Conservation (phyloP, 352 stramenopile species). For the Globisporangium perplexum region DNA sequence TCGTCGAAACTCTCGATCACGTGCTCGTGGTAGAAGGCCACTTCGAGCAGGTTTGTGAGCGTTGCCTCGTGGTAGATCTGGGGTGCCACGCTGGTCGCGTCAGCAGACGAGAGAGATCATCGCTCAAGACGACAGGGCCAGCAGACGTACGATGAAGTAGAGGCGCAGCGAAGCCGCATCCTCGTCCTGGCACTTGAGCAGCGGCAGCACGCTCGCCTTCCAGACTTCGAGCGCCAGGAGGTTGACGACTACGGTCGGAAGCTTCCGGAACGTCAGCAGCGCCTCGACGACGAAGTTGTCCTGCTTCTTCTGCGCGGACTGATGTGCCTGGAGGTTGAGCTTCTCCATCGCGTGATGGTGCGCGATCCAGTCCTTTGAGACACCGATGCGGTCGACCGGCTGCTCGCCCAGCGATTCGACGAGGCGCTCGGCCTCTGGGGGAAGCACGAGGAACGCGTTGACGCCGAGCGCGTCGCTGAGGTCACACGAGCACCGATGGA, state of each 20-base stretch:
- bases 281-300: conserved; percentile 94
- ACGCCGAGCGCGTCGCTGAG: conserved; percentile 6
- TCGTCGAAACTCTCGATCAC: conserved; percentile 84
- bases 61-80: conserved; percentile 89
- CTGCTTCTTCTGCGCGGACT: conserved; percentile 84
- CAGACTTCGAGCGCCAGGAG: conserved; percentile 88
- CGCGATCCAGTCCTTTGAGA: conserved; percentile 66
- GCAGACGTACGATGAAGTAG: conserved; percentile 84
- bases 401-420: conserved; percentile 71
- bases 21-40: conserved; percentile 88
- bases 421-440: conserved; percentile 76
- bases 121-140: not conserved
- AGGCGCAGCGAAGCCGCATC: conserved; percentile 72
- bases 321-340: conserved; percentile 91
- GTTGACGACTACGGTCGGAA: conserved; percentile 84
- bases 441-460: conserved; percentile 57
- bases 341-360: conserved; percentile 89
- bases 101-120: not conserved
- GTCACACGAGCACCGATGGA: no score
- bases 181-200: conserved; percentile 38
- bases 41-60: conserved; percentile 85
- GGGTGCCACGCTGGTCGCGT: not conserved
- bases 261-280: conserved; percentile 90
- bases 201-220: conserved; percentile 77
- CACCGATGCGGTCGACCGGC: conserved; percentile 54